These are phyloP conservation scores for Leishmania tarentolae DNA, from an alignment of 208 protist genomes.

Conservation along the genomic window DNA sequence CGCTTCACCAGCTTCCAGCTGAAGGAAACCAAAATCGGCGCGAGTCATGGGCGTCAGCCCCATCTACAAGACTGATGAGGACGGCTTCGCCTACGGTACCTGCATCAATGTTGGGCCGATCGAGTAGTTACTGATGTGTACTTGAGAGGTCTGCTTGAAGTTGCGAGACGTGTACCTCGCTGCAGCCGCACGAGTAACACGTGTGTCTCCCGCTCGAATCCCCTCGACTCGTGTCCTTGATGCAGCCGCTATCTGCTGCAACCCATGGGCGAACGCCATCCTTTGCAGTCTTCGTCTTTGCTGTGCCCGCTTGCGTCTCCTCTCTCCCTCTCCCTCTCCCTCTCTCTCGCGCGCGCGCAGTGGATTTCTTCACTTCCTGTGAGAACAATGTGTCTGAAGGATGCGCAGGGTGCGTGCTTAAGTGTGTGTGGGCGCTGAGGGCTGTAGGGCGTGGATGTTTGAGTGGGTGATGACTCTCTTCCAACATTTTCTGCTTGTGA, in stretches of 20 bases:
- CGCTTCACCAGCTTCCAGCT: no score
- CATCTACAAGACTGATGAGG: no score
- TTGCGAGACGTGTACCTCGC: neutral
- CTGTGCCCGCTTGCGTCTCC: neutral
- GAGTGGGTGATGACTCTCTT: no score
- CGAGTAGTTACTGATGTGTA: slow-evolving; percentile 44
- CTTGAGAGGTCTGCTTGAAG: neutral
- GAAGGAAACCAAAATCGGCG: no score
- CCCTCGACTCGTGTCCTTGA: neutral
- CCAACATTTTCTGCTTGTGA: no score
- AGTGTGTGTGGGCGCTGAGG: neutral
- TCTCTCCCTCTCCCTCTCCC: neutral
- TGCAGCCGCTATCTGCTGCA: neutral
- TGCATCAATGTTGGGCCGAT: slow-evolving; percentile 55
- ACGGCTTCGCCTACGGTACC: no score
- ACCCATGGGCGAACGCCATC: neutral
- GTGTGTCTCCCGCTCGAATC: neutral
- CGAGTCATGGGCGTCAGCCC: no score
- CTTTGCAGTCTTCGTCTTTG: neutral
- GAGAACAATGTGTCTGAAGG: neutral
- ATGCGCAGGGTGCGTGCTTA: neutral
- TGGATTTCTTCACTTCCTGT: neutral
- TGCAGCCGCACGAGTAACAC: neutral
- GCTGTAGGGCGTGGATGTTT: neutral
- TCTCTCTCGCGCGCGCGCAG: neutral